Evolutionary conservation across 75 land plant genomes (phyloP).

Genomic region (Pinus tabuliformis): DNA sequence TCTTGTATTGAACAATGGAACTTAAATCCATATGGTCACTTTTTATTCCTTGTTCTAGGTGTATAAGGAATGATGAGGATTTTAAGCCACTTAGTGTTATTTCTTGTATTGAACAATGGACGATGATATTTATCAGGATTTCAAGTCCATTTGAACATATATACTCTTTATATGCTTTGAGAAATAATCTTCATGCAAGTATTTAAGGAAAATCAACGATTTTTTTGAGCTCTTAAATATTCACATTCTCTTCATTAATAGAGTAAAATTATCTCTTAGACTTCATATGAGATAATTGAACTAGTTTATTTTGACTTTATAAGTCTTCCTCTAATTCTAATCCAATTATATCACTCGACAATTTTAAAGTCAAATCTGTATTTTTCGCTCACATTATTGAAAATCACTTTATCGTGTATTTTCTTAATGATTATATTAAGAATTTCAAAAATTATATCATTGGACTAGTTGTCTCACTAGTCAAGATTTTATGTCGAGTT

Average conservation of each 20-base stretch:
- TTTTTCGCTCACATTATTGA: neutral
- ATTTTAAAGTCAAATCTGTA: neutral
- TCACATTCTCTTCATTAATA: neutral
- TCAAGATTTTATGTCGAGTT: too few relatives aligned
- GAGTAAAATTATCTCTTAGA: neutral
- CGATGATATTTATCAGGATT: too few relatives aligned
- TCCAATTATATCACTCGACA: neutral
- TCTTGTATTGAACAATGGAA: neutral
- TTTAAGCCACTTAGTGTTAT: too few relatives aligned
- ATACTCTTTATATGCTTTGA: neutral
- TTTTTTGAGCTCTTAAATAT: neutral
- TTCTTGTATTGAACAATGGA: neutral
- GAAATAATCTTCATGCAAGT: neutral
- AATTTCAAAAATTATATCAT: neutral
- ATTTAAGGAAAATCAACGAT: neutral
- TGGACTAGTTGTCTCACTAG: too few relatives aligned
- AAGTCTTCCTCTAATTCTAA: neutral
- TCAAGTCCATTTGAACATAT: too few relatives aligned
- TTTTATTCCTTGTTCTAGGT: neutral
- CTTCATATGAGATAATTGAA: neutral
- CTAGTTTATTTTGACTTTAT: neutral
- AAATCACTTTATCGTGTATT: too few relatives aligned
- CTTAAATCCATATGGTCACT: too few relatives aligned
- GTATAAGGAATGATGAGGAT: too few relatives aligned
- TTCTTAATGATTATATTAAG: neutral